A percentile compares a stretch with the other conserved stretches of the same genome.
These are phyloP conservation scores for Linnemannia hyalina DNA, from an alignment of 192 early-diverging fungal genomes.

Conservation along the genomic window DNA sequence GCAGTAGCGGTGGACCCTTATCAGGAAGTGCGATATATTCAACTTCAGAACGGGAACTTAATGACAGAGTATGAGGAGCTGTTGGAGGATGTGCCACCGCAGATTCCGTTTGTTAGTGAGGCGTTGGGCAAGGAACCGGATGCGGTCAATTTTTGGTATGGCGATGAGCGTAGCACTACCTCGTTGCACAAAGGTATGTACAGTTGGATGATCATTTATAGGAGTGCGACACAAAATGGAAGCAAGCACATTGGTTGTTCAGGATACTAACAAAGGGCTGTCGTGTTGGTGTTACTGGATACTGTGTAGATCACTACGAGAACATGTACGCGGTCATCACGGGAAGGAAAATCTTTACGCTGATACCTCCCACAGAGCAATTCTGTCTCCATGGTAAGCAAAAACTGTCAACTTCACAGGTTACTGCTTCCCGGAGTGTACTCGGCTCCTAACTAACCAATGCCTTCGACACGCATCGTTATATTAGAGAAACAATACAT, in stretches of 20 bases:
- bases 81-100: slow-evolving; percentile 54
- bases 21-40: slow-evolving; percentile 59
- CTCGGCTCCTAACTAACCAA: not conserved
- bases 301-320: slow-evolving; percentile 61
- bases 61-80: slow-evolving; percentile 57
- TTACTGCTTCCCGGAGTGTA: not conserved
- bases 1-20: slow-evolving; percentile 16
- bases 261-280: not conserved
- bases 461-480: not conserved
- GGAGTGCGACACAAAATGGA: not conserved
- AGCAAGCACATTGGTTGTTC: not conserved
- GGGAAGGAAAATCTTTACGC: slow-evolving; percentile 62
- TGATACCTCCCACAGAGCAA: slow-evolving; percentile 64
- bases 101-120: slow-evolving; percentile 60
- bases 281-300: not conserved
- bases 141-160: slow-evolving; percentile 70
- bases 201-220: not conserved
- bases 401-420: not conserved
- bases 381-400: slow-evolving; percentile 63
- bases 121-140: slow-evolving; percentile 60
- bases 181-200: slow-evolving; percentile 61
- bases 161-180: slow-evolving; percentile 58
- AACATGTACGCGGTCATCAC: slow-evolving; percentile 66
- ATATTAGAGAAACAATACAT: slow-evolving; percentile 47
- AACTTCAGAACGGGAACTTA: slow-evolving; percentile 66